Evolutionary conservation across 2,329 filamentous ascomycete genomes (phyloP).

Genomic region (Alternaria incomplexa): DNA sequence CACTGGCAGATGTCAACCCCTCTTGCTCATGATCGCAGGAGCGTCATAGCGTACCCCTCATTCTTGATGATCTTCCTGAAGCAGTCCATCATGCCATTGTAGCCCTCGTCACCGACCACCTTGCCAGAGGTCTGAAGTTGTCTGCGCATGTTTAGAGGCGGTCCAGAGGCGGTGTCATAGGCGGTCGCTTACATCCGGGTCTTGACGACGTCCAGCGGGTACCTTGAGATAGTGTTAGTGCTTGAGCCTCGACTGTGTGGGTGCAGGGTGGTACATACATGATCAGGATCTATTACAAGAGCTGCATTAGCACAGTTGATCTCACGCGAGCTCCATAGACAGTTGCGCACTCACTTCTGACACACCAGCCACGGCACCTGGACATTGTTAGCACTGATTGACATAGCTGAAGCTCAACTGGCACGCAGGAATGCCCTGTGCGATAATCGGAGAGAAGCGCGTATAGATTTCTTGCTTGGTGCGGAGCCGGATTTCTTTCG

Average conservation of each 20-base stretch:
- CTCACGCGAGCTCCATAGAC: conserved; percentile 13
- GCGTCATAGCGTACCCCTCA: conserved; percentile 73
- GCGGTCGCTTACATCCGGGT: conserved; percentile 78
- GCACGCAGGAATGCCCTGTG: background rate
- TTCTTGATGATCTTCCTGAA: conserved; percentile 96
- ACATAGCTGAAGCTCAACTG: background rate
- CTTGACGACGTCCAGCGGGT: conserved; percentile 98
- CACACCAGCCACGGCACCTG: conserved; percentile 92
- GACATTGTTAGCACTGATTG: conserved; percentile 38
- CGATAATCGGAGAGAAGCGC: background rate
- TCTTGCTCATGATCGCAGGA: background rate
- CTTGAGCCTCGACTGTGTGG: background rate
- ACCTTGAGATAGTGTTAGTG: conserved; percentile 65
- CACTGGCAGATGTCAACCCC: conserved; percentile 56
- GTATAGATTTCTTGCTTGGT: conserved; percentile 1
- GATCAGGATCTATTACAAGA: conserved; percentile 72
- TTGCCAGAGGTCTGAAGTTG: conserved; percentile 79
- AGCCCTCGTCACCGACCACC: conserved; percentile 76
- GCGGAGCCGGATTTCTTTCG: conserved; percentile 4
- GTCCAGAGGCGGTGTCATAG: conserved; percentile 1
- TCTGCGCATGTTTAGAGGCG: conserved; percentile 56
- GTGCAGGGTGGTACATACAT: conserved; percentile 63
- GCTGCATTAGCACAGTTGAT: conserved; percentile 33
- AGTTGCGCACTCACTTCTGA: conserved; percentile 76
- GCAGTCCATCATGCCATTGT: conserved; percentile 98